Base-by-base conservation (phyloP, 768 basidiomycete species). In the Cystofilobasidium capitatum region DNA sequence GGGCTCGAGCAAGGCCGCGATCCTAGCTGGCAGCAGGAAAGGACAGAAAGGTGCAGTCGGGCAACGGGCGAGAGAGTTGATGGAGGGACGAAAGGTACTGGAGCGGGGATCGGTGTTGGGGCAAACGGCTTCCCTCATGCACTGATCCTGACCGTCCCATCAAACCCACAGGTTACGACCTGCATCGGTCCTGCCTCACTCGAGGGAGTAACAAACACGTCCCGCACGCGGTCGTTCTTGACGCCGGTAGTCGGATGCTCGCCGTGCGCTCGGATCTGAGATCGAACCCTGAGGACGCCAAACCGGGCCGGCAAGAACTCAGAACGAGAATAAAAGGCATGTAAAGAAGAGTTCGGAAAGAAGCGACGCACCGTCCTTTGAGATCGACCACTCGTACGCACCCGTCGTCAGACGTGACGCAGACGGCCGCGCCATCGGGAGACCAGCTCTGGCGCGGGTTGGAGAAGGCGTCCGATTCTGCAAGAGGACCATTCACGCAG, bases 381-480 rank as follows among this genome's bases (percentile, higher is more conserved):
- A 60, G 64, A 51, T 71, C 72, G 7, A 75, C 65, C 26, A 76
- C 35, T 16, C 74, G 70, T 0, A 76, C 58, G 24, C 72, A 29
- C 47, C 75, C 75, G 61, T 76, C 75, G 29, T 75, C 74, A 40
- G 71, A 72, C 47, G 72, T 73, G 59, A 76, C 74, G 22, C 71
- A 71, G 16, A 70, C 70, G 14, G 54, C 68, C 1, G 55, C 29
- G 3, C 75, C 75, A 31, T 70, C 67, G 0, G 69, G 66, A 3
- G 70, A 65, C 74, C 74, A 76, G 2, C 58, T 44, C 68, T 74
- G 73, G 2, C 75, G 70, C 0, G 73, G 74, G 35, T 63, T 70
- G 13, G 69, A 72, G 66, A 69, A 75, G 17, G 71, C 70, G 17
- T 66, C 68, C 36, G 74, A 73, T 8, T 64, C 65, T 17, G 74